These are phyloP conservation scores for Asterophora lycoperdoides DNA, from an alignment of 768 basidiomycete genomes.

Conservation along the genomic window DNA sequence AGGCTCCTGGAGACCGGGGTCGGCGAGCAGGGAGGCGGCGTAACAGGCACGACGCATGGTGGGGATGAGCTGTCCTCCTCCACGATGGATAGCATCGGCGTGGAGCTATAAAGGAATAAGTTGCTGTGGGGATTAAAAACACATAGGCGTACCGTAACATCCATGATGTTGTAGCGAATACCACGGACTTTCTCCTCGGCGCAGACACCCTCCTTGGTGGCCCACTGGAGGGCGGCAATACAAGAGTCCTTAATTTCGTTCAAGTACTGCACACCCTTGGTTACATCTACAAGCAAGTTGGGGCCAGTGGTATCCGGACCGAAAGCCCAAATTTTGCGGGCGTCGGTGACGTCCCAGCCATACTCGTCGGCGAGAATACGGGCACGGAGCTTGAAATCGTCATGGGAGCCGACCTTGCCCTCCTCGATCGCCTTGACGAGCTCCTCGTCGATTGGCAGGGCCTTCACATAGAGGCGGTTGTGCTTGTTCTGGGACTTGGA, in stretches of 20 bases:
- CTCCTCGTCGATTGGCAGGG: conserved; percentile 89
- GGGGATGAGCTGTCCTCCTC: conserved; percentile 97
- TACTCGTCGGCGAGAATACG: conserved; percentile 92
- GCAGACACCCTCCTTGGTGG: conserved; percentile 94
- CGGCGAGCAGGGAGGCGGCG: conserved; percentile 90
- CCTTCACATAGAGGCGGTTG: conserved; percentile 95
- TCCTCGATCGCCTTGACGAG: conserved; percentile 86
- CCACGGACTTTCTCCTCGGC: conserved; percentile 99
- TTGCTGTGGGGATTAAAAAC: neutral
- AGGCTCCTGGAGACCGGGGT: conserved; percentile 91
- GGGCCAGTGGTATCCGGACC: conserved; percentile 97
- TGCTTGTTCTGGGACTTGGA: conserved; percentile 99
- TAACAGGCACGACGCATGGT: conserved; percentile 95
- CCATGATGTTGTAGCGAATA: conserved; percentile 90
- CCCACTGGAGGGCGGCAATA: conserved; percentile 99
- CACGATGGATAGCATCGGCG: conserved; percentile 98
- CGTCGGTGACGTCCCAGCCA: conserved; percentile 98
- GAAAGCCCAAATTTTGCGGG: conserved; percentile 99
- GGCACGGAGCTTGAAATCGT: conserved; percentile 96
- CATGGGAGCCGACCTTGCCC: conserved; percentile 81
- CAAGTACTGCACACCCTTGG: conserved; percentile 98
- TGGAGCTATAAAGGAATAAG: conserved; percentile 58
- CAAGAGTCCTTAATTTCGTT: conserved; percentile 99
- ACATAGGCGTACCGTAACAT: conserved; percentile 73
- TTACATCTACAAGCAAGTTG: conserved; percentile 94